Percentiles rank a stretch among this genome's conserved stretches.
These are phyloP conservation scores for Aspergillus baeticus DNA, from an alignment of 495 filamentous ascomycete species.

Conservation along the genomic window DNA sequence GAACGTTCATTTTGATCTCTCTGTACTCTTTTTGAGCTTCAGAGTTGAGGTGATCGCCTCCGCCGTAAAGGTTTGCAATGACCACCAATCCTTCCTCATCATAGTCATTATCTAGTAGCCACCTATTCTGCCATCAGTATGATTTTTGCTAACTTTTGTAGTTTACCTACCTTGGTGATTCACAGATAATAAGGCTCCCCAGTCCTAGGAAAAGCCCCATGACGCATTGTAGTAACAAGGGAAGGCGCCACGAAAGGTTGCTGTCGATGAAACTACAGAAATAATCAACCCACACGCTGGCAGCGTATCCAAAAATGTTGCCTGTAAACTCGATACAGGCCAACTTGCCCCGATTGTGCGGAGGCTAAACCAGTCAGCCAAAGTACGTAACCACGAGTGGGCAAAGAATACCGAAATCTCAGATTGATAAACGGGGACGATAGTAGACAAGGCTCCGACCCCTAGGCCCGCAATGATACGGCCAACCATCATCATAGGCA, in stretches of 20 bases:
- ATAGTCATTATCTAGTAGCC: conserved; percentile 96
- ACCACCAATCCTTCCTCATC: conserved; percentile 98
- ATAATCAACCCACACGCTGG: conserved; percentile 98
- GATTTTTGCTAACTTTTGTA: too few relatives aligned
- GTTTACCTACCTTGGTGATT: conserved; percentile 96
- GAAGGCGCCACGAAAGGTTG: conserved; percentile 87
- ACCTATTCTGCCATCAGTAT: too few relatives aligned
- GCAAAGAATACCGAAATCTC: conserved; percentile 63
- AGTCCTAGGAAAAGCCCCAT: conserved; percentile 84
- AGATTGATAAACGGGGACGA: conserved; percentile 96
- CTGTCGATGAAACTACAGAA: conserved; percentile 87
- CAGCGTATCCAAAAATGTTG: conserved; percentile 92
- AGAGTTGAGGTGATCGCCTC: conserved; percentile 88
- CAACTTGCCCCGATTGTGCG: conserved; percentile 91
- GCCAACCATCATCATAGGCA: conserved; percentile 91
- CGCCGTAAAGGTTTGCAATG: conserved; percentile 95
- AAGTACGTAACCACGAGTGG: not conserved
- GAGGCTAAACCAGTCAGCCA: conserved; percentile 51
- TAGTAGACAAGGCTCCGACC: conserved; percentile 91
- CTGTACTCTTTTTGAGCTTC: conserved; percentile 92
- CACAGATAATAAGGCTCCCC: conserved; percentile 89
- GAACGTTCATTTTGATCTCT: conserved; percentile 97
- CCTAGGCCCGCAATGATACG: conserved; percentile 90
- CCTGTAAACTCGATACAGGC: conserved; percentile 98
- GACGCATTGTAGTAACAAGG: conserved; percentile 87